Conservation (phyloP, 2,329 filamentous ascomycete genomes). For the Trichoderma koningii region DNA sequence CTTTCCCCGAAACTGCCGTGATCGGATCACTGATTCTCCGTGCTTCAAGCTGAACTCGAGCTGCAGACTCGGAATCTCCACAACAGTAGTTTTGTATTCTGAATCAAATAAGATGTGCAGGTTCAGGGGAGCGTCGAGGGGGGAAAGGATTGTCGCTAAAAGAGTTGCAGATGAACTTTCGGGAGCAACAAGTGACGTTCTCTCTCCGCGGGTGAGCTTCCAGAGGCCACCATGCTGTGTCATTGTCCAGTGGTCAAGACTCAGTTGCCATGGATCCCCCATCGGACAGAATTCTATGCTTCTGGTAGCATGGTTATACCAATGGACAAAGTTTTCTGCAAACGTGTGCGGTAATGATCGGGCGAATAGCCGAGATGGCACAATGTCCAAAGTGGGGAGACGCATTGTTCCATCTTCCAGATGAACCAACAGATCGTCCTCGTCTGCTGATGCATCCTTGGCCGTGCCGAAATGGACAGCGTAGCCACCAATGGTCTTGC, state of each 20-base stretch:
- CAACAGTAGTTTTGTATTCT: no score
- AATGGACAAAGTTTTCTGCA: constrained; percentile 47
- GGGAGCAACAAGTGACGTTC: no score
- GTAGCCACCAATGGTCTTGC: no score
- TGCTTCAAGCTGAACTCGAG: constrained; percentile 48
- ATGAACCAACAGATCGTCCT: background rate
- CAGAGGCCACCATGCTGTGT: background rate
- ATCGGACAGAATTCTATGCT: constrained; percentile 40
- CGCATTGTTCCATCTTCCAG: constrained; percentile 29
- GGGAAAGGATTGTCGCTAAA: no score
- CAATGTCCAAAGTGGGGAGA: constrained; percentile 42
- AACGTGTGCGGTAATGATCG: constrained; percentile 37
- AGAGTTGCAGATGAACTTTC: no score
- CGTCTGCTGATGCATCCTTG: no score
- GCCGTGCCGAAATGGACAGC: no score
- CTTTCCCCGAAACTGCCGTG: constrained; percentile 54
- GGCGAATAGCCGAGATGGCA: constrained; percentile 32
- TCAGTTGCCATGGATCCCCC: constrained; percentile 34
- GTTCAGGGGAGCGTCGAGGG: no score
- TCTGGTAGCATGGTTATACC: constrained; percentile 42
- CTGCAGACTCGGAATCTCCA: constrained; percentile 44
- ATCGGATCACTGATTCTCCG: constrained; percentile 40
- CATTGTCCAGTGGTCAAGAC: background rate
- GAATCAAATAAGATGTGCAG: no score
- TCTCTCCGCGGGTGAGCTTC: no score